These are phyloP conservation scores for Acorus gramineus DNA, from an alignment of 106 monocot species.

Conservation along the genomic window DNA sequence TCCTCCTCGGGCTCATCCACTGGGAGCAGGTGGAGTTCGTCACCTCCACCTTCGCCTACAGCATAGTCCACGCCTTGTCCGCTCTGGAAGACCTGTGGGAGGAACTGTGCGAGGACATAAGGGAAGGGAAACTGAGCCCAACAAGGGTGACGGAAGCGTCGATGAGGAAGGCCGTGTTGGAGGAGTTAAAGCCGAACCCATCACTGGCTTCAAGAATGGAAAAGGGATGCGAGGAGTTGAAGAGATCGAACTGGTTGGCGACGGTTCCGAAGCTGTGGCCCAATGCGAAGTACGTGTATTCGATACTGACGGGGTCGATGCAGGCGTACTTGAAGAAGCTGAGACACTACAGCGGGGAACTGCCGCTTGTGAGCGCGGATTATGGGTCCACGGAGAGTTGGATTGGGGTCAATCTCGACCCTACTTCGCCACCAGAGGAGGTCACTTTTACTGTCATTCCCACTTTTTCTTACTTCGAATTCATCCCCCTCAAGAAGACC, in stretches of 20 bases:
- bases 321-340: slow-evolving; percentile 41
- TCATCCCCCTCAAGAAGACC: slow-evolving; percentile 27
- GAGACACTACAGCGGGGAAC: slow-evolving; percentile 38
- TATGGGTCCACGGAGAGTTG: slow-evolving; percentile 60
- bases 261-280: slow-evolving; percentile 46
- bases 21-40: slow-evolving; percentile 35
- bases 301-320: slow-evolving; percentile 63
- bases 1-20: slow-evolving; percentile 41
- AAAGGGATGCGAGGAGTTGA: slow-evolving; percentile 21
- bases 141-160: slow-evolving; percentile 16
- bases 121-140: slow-evolving; percentile 13
- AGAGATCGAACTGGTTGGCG: slow-evolving; percentile 11
- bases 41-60: slow-evolving; percentile 55
- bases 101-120: slow-evolving; percentile 42
- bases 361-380: slow-evolving; percentile 42
- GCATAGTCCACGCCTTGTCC: slow-evolving; percentile 41
- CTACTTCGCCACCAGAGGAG: slow-evolving; percentile 26
- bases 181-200: slow-evolving; percentile 12
- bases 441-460: slow-evolving; percentile 41
- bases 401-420: slow-evolving; percentile 53
- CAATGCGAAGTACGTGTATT: slow-evolving; percentile 52
- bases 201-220: slow-evolving; percentile 14
- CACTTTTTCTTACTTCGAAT: slow-evolving; percentile 49
- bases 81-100: slow-evolving; percentile 34
- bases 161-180: slow-evolving; percentile 22